Conservation (phyloP, 2,329 filamentous ascomycete genomes). For the Calonectria pauciramosa region DNA sequence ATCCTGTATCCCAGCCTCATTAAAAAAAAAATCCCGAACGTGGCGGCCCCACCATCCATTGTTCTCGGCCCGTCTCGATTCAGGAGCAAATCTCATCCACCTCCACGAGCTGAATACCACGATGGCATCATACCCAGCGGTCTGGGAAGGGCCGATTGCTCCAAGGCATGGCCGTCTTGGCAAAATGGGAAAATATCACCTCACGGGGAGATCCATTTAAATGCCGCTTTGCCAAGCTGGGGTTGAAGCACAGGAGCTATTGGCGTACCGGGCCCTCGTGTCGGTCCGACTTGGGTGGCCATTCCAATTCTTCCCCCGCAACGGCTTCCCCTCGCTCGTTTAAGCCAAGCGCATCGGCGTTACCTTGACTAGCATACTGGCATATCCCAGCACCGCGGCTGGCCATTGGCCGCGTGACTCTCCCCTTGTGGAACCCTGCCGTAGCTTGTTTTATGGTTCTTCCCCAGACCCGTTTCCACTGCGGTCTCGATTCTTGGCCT, state of each 20-base stretch:
- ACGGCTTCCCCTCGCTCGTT: neutral
- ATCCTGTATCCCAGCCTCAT: neutral
- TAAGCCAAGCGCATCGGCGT: neutral
- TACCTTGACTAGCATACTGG: neutral
- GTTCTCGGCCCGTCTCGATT: neutral
- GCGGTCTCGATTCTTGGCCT: neutral
- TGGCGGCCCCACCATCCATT: neutral
- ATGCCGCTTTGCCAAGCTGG: neutral
- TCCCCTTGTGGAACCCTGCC: neutral
- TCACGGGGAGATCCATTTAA: neutral
- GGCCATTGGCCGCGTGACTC: neutral
- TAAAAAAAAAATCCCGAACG: neutral
- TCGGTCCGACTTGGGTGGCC: neutral
- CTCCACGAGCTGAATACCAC: neutral
- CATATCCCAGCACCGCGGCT: neutral
- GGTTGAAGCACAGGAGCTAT: neutral
- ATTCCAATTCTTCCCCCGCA: neutral
- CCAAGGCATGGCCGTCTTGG: neutral
- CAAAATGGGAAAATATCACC: neutral
- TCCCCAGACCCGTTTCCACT: slow-evolving; percentile 9
- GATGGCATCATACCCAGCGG: neutral
- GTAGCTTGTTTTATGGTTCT: slow-evolving; percentile 12
- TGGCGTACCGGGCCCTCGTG: neutral
- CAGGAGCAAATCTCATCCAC: neutral
- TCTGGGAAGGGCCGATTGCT: neutral